These are phyloP conservation scores for Hymenoscyphus infarciens DNA, from an alignment of 2,329 filamentous ascomycete species.

Conservation along the genomic window DNA sequence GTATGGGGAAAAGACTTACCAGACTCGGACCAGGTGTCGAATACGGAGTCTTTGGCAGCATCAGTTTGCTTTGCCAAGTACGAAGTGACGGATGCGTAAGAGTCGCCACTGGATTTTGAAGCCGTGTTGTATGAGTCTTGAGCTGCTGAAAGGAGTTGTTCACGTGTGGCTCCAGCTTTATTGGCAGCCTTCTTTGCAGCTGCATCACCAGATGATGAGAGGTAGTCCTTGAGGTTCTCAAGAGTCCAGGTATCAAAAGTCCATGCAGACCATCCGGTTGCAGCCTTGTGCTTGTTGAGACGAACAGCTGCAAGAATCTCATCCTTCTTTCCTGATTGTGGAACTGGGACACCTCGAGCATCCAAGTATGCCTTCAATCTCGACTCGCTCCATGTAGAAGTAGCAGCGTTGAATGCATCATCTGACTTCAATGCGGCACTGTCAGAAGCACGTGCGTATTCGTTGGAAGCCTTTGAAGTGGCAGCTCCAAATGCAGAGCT, in stretches of 20 bases:
- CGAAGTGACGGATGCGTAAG: conserved; percentile 66
- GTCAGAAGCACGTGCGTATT: conserved; percentile 73
- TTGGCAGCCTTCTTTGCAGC: conserved; percentile 57
- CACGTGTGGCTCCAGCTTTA: conserved; percentile 62
- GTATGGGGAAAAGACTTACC: conserved; percentile 9
- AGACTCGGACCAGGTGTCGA: conserved; percentile 67
- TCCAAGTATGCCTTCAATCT: conserved; percentile 77
- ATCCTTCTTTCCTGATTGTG: conserved; percentile 67
- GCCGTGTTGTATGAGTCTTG: conserved; percentile 58
- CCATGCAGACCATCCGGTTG: conserved; percentile 67
- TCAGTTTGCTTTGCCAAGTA: conserved; percentile 65
- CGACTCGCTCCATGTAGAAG: conserved; percentile 65
- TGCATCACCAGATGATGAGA: conserved; percentile 49
- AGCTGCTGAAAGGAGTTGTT: conserved; percentile 67
- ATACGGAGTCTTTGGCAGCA: conserved; percentile 60
- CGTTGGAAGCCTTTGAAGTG: conserved; percentile 70
- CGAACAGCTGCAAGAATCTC: conserved; percentile 73
- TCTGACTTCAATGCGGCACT: conserved; percentile 58
- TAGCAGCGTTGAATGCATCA: conserved; percentile 62
- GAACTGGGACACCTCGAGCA: conserved; percentile 70
- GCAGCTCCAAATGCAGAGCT: conserved; percentile 66
- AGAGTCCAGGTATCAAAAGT: conserved; percentile 74
- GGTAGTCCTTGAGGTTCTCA: conserved; percentile 63
- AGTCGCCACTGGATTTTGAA: conserved; percentile 53
- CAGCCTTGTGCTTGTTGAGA: conserved; percentile 67